A percentile compares a stretch with the other conserved stretches of the same genome.
Evolutionary conservation across 108 stramenopile genomes (phyloP).

Genomic region (Fragilaria crotonensis): DNA sequence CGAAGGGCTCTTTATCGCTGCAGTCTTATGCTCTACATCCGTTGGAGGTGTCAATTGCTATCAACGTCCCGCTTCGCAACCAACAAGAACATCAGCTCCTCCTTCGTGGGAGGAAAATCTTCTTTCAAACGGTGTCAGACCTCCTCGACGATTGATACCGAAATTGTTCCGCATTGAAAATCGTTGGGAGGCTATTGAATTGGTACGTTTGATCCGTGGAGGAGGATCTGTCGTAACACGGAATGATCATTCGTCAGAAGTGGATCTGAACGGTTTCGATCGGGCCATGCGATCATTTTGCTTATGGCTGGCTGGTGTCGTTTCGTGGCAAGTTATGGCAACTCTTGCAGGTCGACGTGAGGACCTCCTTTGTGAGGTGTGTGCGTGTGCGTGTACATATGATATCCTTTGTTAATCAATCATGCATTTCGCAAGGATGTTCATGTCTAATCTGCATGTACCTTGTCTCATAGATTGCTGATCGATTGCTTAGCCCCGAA

Average conservation of each 20-base stretch:
- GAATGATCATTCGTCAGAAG: background rate
- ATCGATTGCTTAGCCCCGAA: constrained; percentile 36
- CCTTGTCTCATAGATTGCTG: constrained; percentile 41
- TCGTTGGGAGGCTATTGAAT: background rate
- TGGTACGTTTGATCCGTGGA: background rate
- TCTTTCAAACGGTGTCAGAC: background rate
- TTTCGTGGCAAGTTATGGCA: background rate
- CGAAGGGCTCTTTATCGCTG: too few species aligned
- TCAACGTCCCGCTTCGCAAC: background rate
- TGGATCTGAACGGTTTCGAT: background rate
- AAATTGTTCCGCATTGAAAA: background rate
- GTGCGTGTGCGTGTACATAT: background rate
- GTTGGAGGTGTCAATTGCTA: background rate
- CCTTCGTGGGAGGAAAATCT: background rate
- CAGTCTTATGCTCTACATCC: background rate
- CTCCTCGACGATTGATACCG: background rate
- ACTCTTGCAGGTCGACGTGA: background rate
- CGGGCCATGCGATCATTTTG: background rate
- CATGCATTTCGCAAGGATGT: too few species aligned
- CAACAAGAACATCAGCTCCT: background rate
- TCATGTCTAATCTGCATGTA: too few species aligned
- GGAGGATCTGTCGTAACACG: background rate
- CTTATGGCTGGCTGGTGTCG: background rate
- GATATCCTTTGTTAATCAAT: background rate
- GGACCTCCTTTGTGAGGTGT: background rate